A percentile compares a stretch with the other conserved stretches of the same genome.
Evolutionary conservation across 2,329 filamentous ascomycete genomes (phyloP).

Genomic region (Aspergillus flavus): DNA sequence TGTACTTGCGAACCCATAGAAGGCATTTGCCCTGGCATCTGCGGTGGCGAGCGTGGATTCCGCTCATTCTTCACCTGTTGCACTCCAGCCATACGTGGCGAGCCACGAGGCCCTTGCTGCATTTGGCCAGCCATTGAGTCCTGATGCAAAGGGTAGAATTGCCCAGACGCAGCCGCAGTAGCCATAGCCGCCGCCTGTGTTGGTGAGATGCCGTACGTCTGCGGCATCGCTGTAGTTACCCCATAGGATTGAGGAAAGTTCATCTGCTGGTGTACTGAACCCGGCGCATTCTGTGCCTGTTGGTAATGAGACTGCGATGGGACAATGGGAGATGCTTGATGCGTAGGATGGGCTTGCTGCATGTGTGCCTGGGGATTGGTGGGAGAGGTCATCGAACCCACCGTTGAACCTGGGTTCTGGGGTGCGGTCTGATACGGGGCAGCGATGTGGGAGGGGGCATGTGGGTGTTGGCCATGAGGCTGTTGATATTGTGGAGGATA

Average conservation of each 20-base stretch:
- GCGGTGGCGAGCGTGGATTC: constrained; percentile 74
- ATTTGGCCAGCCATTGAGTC: constrained; percentile 68
- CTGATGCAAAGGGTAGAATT: constrained; percentile 73
- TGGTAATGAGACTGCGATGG: constrained; percentile 74
- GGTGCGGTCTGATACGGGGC: constrained; percentile 66
- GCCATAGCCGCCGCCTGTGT: constrained; percentile 93
- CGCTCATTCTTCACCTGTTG: constrained; percentile 72
- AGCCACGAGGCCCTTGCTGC: constrained; percentile 60
- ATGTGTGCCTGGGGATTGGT: constrained; percentile 70
- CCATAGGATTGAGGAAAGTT: constrained; percentile 80
- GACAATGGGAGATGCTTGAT: constrained; percentile 78
- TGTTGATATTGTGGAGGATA: constrained; percentile 74
- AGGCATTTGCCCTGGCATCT: constrained; percentile 64
- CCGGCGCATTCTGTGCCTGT: constrained; percentile 62
- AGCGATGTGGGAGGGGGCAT: constrained; percentile 59
- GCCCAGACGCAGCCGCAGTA: constrained; percentile 86
- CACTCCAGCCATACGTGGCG: constrained; percentile 72
- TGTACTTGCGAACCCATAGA: constrained; percentile 50
- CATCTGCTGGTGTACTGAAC: constrained; percentile 67
- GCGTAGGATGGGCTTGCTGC: constrained; percentile 59
- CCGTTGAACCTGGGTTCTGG: constrained; percentile 48
- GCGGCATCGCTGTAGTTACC: constrained; percentile 73
- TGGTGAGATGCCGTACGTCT: constrained; percentile 73
- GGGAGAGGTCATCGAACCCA: constrained; percentile 68
- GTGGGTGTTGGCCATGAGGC: constrained; percentile 63